These are phyloP conservation scores for Cercospora citrullina DNA, from an alignment of 2,329 filamentous ascomycete genomes.

Conservation along the genomic window DNA sequence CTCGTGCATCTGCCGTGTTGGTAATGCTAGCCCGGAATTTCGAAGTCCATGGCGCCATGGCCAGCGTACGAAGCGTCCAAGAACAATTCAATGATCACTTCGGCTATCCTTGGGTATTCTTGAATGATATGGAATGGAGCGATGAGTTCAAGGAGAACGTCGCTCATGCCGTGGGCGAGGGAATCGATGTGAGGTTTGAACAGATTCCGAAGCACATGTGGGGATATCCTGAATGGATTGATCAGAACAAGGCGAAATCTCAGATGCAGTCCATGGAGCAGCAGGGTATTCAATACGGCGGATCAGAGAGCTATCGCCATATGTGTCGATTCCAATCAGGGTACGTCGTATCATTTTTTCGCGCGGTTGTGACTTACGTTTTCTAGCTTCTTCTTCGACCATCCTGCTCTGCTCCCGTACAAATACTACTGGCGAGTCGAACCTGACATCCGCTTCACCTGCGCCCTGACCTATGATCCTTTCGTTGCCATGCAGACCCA, in stretches of 20 bases:
- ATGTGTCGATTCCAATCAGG: not conserved
- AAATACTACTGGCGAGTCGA: not conserved
- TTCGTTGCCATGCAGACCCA: not conserved
- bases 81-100: not conserved
- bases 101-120: not conserved
- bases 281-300: not conserved
- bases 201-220: not conserved
- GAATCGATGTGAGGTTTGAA: not conserved
- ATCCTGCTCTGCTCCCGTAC: not conserved
- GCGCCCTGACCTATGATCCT: not conserved
- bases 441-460: not conserved
- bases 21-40: not conserved
- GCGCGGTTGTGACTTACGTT: not conserved
- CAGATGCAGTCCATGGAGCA: not conserved
- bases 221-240: not conserved
- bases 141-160: conserved; percentile 3
- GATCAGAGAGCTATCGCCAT: not conserved
- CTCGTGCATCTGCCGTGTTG: not conserved
- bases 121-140: conserved; percentile 1
- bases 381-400: not conserved
- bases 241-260: not conserved
- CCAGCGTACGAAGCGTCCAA: not conserved
- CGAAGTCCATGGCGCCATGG: not conserved
- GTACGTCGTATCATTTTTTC: not conserved
- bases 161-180: not conserved